phyloP scores from a whole-genome alignment of 2,329 filamentous ascomycete species.

The Parascedosporium putredinis region DNA sequence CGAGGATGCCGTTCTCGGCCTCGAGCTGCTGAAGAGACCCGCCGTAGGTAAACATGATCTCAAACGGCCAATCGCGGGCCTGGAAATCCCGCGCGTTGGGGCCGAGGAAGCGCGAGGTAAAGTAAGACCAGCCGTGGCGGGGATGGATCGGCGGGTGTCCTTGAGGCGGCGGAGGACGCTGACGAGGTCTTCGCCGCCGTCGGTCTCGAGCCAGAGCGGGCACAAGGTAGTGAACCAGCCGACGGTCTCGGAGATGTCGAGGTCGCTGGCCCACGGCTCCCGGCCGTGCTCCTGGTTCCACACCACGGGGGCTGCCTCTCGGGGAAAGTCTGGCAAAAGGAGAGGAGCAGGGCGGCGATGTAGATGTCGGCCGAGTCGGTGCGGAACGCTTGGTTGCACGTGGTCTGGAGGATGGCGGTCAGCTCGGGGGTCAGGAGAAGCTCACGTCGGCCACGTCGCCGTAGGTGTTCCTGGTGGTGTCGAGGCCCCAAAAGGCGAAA shows the following conservation, averaged over 20 bases:
- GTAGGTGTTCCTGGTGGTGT: slow-evolving; percentile 32
- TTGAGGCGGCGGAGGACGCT: slow-evolving; percentile 42
- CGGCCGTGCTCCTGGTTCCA: slow-evolving; percentile 45
- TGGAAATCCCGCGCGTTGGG: slow-evolving; percentile 15
- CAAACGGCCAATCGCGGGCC: slow-evolving; percentile 36
- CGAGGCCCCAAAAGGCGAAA: slow-evolving; percentile 37
- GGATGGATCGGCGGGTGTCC: slow-evolving; percentile 35
- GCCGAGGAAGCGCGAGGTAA: slow-evolving; percentile 32
- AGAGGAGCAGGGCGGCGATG: slow-evolving; percentile 41
- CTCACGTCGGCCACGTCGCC: slow-evolving; percentile 29
- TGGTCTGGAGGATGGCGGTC: slow-evolving; percentile 30
- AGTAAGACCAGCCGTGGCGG: slow-evolving; percentile 37
- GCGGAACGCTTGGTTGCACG: slow-evolving; percentile 34
- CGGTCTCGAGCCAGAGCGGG: slow-evolving; percentile 34
- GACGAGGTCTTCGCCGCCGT: slow-evolving; percentile 36
- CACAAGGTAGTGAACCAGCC: slow-evolving; percentile 51
- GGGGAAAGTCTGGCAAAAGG: slow-evolving; percentile 44
- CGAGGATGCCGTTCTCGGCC: slow-evolving; percentile 36
- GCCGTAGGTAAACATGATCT: slow-evolving; percentile 48
- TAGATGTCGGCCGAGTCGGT: slow-evolving; percentile 45
- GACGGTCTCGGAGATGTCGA: slow-evolving; percentile 45
- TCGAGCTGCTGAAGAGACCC: slow-evolving; percentile 39
- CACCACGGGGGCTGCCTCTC: slow-evolving; percentile 39
- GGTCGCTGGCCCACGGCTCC: slow-evolving; percentile 29
- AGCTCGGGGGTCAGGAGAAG: slow-evolving; percentile 34